These are phyloP conservation scores for Anthracocystis setariae DNA, from an alignment of 1,284 basidiomycete species.

Conservation along the genomic window DNA sequence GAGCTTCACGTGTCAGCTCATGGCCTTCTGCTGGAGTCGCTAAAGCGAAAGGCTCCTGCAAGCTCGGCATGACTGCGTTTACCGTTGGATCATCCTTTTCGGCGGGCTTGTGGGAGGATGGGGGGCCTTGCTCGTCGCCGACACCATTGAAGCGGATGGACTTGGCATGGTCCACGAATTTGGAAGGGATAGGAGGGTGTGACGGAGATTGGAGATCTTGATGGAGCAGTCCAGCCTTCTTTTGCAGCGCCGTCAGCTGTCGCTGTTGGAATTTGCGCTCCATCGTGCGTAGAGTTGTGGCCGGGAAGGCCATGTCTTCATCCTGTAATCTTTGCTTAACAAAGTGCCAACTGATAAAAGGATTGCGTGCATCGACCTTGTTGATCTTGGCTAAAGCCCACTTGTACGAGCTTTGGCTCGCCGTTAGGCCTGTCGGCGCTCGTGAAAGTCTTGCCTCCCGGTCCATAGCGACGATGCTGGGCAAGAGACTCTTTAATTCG, in stretches of 20 bases:
- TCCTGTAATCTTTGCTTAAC: constrained; percentile 56
- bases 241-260: constrained; percentile 16
- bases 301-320: constrained; percentile 56
- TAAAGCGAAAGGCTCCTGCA: constrained; percentile 22
- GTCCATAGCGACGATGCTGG: constrained; percentile 54
- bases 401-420: constrained; percentile 42
- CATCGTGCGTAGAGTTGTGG: constrained; percentile 44
- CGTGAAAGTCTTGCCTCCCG: constrained; percentile 24
- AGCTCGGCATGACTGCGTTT: not conserved
- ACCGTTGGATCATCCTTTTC: not conserved
- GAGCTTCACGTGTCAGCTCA: constrained; percentile 56
- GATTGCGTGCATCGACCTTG: constrained; percentile 59
- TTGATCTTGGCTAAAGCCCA: constrained; percentile 48
- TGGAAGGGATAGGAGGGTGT: constrained; percentile 32
- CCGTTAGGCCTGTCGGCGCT: constrained; percentile 18
- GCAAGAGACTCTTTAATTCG: constrained; percentile 57
- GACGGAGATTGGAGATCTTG: not conserved
- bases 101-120: not conserved
- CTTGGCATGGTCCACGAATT: constrained; percentile 9
- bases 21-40: constrained; percentile 18
- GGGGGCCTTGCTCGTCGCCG: not conserved
- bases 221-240: not conserved
- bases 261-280: constrained; percentile 52
- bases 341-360: constrained; percentile 61
- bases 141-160: constrained; percentile 28